Base-by-base conservation (phyloP, 305 asterid genomes). In the Plantago coronopus region DNA sequence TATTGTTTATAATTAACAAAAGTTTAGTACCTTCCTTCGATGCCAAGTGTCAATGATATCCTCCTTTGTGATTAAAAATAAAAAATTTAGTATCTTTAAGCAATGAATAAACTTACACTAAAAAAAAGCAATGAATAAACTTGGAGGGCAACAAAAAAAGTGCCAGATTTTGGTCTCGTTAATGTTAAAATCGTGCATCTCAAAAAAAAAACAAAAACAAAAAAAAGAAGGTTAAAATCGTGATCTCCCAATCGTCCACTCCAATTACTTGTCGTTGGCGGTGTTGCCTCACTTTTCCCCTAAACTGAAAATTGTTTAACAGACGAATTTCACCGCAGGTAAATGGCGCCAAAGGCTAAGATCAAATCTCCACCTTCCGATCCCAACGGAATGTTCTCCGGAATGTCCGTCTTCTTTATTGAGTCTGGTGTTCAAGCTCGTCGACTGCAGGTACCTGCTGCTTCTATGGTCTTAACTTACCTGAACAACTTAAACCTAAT, bases 331-430 rank as follows among this genome's bases (percentile, higher is more conserved):
- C 62, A 27, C 53, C 44, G 60, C 51, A 20, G 51, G 23, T 44
- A 71, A 76, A 86, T 86, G 98, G 88, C 95, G 94, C 89, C 94
- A 83, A 86, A 72, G 77, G 56, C 76, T 48, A 85, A 44, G 81
- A 81, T 62, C 48, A 79, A 76, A 75, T 71, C 83, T 76, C 74
- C 81, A 23, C 81, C 82, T 60, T 76, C 75, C 0, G 94, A 86
- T 75, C 89, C 96, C 57, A 59, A 80, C 23, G 98, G 96, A 59
- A 91, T 91, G 71, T 91, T 93, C 77, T 71, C 84, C 10, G 88
- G 81, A 20, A 82, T 93, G 80, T 48, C 51, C 48, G 95, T 78
- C 61, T 79, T 79, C 81, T 66, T 83, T 1, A 59, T 76, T 18
- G 88, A 81, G 61, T 21, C 73, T 23, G 85, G 82, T 38, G 87